phyloP scores from a whole-genome alignment of 2,329 filamentous ascomycete species.

The Thielaviopsis populi region DNA sequence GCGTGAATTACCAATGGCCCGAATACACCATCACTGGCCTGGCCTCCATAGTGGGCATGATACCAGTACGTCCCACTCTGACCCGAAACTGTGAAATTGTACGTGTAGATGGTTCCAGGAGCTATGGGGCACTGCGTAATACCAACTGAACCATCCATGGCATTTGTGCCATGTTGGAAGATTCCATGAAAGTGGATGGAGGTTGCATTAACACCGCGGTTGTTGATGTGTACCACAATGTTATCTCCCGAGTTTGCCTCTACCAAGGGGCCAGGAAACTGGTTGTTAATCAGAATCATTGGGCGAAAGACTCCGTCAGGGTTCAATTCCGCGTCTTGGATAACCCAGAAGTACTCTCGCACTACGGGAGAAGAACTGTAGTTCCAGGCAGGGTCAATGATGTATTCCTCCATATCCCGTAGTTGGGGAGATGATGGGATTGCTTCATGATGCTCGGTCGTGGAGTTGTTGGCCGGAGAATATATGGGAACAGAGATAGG shows the following conservation, averaged over 20 bases:
- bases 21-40: constrained; percentile 54
- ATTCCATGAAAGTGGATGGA: constrained; percentile 65
- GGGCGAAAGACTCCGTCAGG: constrained; percentile 43
- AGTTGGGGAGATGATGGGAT: constrained; percentile 19
- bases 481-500: not conserved
- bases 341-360: constrained; percentile 44
- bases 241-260: constrained; percentile 60
- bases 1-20: constrained; percentile 53
- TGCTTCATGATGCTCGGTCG: not conserved
- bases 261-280: constrained; percentile 60
- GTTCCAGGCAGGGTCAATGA: constrained; percentile 43
- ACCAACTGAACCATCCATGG: constrained; percentile 55
- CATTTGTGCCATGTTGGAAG: constrained; percentile 59
- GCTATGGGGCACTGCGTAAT: constrained; percentile 54
- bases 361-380: constrained; percentile 32
- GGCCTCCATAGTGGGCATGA: constrained; percentile 49
- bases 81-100: constrained; percentile 47
- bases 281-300: constrained; percentile 57
- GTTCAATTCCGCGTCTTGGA: constrained; percentile 41
- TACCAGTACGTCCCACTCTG: constrained; percentile 42
- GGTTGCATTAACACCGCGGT: constrained; percentile 50
- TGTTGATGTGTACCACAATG: constrained; percentile 53
- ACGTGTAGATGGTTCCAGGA: constrained; percentile 47
- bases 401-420: constrained; percentile 34
- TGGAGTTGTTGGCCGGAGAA: not conserved